A percentile compares a stretch with the other conserved stretches of the same genome.
Evolutionary conservation across 2,329 filamentous ascomycete species (phyloP).

Genomic region (Talaromyces islandicus): DNA sequence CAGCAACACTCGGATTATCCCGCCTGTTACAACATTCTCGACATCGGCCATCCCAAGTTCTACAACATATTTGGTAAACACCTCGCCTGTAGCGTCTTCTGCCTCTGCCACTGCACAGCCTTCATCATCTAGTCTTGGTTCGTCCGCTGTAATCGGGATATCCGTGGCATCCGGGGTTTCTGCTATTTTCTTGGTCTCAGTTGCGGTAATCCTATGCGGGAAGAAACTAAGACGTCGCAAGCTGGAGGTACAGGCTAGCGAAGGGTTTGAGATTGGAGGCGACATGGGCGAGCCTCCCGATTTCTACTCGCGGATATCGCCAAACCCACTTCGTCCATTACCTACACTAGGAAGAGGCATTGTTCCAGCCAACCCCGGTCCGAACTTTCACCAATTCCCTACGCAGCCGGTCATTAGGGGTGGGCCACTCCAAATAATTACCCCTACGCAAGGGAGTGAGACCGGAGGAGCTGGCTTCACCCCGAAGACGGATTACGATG

Average conservation of each 20-base stretch:
- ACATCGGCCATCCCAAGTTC: background rate
- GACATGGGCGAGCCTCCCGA: slow-evolving; percentile 31
- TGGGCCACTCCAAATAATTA: slow-evolving; percentile 2
- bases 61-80: background rate
- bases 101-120: background rate
- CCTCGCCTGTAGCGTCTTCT: background rate
- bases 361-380: slow-evolving; percentile 3
- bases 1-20: background rate
- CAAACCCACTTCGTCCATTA: slow-evolving; percentile 13
- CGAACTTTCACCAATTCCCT: slow-evolving; percentile 11
- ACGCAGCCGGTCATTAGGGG: slow-evolving; percentile 9
- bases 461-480: slow-evolving; percentile 16
- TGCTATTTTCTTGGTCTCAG: slow-evolving; percentile 27
- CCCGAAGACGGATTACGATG: slow-evolving; percentile 20
- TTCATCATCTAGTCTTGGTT: slow-evolving; percentile 16
- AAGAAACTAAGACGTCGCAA: slow-evolving; percentile 22
- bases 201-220: slow-evolving; percentile 27
- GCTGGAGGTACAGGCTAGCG: slow-evolving; percentile 15
- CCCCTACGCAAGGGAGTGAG: background rate
- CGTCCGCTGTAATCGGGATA: slow-evolving; percentile 29
- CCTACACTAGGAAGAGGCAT: slow-evolving; percentile 7
- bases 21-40: background rate
- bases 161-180: slow-evolving; percentile 31
- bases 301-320: slow-evolving; percentile 19
- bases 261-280: slow-evolving; percentile 35